Percentiles rank a stretch among this genome's conserved stretches.
Evolutionary conservation across 148 eudicot species (phyloP).

Genomic region (Drosera capensis): DNA sequence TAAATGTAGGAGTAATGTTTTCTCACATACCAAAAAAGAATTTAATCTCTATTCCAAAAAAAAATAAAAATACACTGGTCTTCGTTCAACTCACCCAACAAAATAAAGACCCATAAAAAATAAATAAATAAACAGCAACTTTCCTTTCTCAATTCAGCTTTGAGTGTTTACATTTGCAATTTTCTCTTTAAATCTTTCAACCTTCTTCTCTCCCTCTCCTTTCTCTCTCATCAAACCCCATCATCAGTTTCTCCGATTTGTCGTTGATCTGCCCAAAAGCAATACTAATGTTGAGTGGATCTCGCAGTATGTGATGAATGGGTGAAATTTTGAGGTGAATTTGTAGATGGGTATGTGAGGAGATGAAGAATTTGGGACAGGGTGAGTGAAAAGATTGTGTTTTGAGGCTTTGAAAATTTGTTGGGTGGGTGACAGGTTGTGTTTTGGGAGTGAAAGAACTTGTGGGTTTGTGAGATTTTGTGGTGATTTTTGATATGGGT

Average conservation of each 20-base stretch:
- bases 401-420: slow-evolving; percentile 1
- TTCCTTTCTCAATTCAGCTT: too few species aligned
- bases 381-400: slow-evolving; percentile 5
- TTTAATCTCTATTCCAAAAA: too few species aligned
- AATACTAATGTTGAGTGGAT: slow-evolving; percentile 25
- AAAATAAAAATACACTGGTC: too few species aligned
- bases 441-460: slow-evolving; percentile 2
- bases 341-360: slow-evolving; percentile 7
- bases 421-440: slow-evolving; percentile 1
- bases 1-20: too few species aligned
- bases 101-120: too few species aligned
- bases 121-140: too few species aligned
- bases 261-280: slow-evolving; percentile 65
- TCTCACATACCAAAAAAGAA: too few species aligned
- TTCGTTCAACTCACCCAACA: too few species aligned
- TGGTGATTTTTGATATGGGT: slow-evolving; percentile 65
- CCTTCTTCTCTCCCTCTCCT: slow-evolving; percentile 4
- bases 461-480: slow-evolving; percentile 11
- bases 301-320: slow-evolving; percentile 10
- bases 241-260: slow-evolving; percentile 58
- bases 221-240: slow-evolving; percentile 17
- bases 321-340: background rate
- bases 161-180: too few species aligned
- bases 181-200: too few species aligned
- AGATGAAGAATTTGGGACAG: slow-evolving; percentile 5